Percentiles rank a stretch among this genome's conserved stretches.
These are phyloP conservation scores for Echinosophora koreensis DNA, from an alignment of 306 rosid genomes.

Conservation along the genomic window DNA sequence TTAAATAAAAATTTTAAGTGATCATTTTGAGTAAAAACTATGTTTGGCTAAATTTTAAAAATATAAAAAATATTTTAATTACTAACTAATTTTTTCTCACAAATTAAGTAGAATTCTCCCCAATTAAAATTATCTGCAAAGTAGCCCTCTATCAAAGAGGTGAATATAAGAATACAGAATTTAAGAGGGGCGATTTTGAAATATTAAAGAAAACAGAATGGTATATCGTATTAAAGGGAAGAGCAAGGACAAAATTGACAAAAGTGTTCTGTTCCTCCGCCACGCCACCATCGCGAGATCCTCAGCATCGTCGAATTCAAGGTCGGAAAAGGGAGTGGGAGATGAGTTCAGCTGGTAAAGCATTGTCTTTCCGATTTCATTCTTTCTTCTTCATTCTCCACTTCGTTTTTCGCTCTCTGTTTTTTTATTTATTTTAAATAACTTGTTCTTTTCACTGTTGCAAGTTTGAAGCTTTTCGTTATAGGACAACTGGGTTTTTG, in stretches of 20 bases:
- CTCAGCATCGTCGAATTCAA: not conserved
- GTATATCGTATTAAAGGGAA: not conserved
- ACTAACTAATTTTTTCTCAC: too few species aligned
- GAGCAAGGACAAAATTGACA: not conserved
- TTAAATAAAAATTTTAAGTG: too few species aligned
- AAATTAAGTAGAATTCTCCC: too few species aligned
- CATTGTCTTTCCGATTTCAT: not conserved
- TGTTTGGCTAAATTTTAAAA: too few species aligned
- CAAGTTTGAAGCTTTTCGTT: not conserved
- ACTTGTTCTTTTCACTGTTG: not conserved
- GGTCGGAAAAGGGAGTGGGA: not conserved
- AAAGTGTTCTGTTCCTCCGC: not conserved
- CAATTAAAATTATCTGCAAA: too few species aligned
- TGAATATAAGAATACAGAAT: not conserved
- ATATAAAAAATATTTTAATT: too few species aligned
- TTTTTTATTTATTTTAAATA: not conserved
- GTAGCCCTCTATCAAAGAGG: not conserved
- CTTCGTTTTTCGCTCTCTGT: not conserved
- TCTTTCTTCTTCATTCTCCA: not conserved
- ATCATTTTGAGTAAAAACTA: too few species aligned
- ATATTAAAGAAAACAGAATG: not conserved
- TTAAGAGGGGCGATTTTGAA: not conserved
- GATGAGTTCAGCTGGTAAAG: slow-evolving; percentile 38
- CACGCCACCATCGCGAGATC: not conserved
- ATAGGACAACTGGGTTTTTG: not conserved